Evolutionary conservation across 192 early-diverging fungal species (phyloP).

Genomic region (Coemansia sp.): DNA sequence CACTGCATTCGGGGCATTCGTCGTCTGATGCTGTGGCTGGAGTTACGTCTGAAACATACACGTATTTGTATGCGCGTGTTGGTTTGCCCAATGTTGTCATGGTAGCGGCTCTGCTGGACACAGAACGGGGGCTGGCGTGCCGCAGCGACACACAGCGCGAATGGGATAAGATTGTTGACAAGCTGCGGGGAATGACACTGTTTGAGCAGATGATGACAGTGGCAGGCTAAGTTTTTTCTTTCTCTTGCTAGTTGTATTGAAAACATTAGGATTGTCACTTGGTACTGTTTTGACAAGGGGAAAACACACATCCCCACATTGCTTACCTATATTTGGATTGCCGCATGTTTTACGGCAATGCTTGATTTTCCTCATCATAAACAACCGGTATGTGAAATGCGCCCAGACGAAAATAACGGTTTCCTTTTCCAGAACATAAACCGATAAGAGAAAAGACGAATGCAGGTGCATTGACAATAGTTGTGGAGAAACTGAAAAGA

Average conservation of each 20-base stretch:
- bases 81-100: conserved; percentile 40
- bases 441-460: neutral
- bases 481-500: conserved; percentile 14
- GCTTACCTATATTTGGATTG: neutral
- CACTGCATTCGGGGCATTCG: neutral
- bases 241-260: neutral
- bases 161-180: conserved; percentile 46
- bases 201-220: conserved; percentile 36
- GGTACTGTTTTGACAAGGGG: neutral
- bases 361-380: conserved; percentile 6
- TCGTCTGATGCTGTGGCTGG: conserved; percentile 14
- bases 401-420: neutral
- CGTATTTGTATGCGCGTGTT: conserved; percentile 50
- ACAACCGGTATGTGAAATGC: neutral
- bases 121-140: conserved; percentile 38
- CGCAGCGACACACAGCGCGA: conserved; percentile 46
- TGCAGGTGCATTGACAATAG: neutral
- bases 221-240: conserved; percentile 13
- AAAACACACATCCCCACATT: neutral
- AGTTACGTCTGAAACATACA: conserved; percentile 32
- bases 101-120: conserved; percentile 41
- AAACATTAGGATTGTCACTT: neutral
- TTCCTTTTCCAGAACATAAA: neutral
- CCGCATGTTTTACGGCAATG: conserved; percentile 5
- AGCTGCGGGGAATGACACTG: conserved; percentile 37